These are phyloP conservation scores for Tylopilus vinaceipallidus DNA, from an alignment of 768 basidiomycete genomes.

Conservation along the genomic window DNA sequence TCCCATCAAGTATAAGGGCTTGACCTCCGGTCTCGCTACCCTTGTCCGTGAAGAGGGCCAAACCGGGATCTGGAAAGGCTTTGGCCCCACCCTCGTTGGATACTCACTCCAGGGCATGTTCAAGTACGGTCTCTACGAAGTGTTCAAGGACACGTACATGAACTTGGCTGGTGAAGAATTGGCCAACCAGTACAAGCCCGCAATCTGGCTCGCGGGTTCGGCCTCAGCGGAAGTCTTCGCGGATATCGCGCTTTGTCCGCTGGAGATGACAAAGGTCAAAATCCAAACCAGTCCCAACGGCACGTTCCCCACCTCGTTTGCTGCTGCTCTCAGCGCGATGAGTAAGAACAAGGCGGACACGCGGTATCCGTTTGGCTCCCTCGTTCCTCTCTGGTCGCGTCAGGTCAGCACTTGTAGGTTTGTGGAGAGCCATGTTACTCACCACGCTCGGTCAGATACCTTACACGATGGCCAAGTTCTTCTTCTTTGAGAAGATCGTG, in stretches of 20 bases:
- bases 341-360: conserved; percentile 62
- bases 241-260: conserved; percentile 92
- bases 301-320: conserved; percentile 76
- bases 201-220: conserved; percentile 92
- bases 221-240: conserved; percentile 96
- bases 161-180: conserved; percentile 86
- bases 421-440: not conserved
- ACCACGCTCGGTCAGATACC: conserved; percentile 63
- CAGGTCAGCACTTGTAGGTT: conserved; percentile 47
- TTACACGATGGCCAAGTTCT: conserved; percentile 99
- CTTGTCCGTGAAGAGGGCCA: conserved; percentile 80
- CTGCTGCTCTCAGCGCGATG: conserved; percentile 73
- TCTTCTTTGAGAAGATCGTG: conserved; percentile 90
- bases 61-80: conserved; percentile 89
- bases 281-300: conserved; percentile 77
- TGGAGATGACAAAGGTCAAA: conserved; percentile 93
- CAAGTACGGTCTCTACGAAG: conserved; percentile 63
- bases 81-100: conserved; percentile 90
- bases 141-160: conserved; percentile 81
- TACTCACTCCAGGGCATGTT: conserved; percentile 97
- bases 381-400: conserved; percentile 86
- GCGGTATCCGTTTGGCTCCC: conserved; percentile 81
- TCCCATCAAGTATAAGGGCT: conserved; percentile 72
- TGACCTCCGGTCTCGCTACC: conserved; percentile 55
- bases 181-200: conserved; percentile 76